Percentiles rank a stretch among this genome's conserved stretches.
These are phyloP conservation scores for Hemileia vastatrix DNA, from an alignment of 1,284 basidiomycete genomes.

Conservation along the genomic window DNA sequence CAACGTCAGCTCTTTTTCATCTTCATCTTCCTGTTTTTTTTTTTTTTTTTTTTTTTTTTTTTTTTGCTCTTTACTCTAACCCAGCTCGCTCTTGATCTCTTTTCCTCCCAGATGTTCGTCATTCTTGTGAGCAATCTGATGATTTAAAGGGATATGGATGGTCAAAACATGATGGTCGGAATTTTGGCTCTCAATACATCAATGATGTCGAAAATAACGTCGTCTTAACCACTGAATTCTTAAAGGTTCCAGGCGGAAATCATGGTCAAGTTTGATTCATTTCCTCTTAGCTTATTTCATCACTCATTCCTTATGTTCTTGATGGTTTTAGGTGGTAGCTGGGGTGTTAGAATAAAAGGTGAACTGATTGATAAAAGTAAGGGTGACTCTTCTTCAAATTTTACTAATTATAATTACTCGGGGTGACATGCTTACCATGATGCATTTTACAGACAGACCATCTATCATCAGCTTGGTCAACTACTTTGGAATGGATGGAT, in stretches of 20 bases:
- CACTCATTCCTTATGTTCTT: slow-evolving; percentile 1
- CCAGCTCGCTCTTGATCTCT: slow-evolving; percentile 16
- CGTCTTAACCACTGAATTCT: slow-evolving; percentile 67
- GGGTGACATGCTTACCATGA: slow-evolving; percentile 8
- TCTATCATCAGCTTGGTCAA: slow-evolving; percentile 67
- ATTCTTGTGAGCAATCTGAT: slow-evolving; percentile 82
- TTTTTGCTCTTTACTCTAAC: not conserved
- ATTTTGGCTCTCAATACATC: slow-evolving; percentile 73
- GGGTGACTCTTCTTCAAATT: slow-evolving; percentile 29
- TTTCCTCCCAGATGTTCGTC: slow-evolving; percentile 56
- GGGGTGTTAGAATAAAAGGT: slow-evolving; percentile 79
- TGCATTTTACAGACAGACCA: slow-evolving; percentile 47
- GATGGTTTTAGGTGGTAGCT: slow-evolving; percentile 56
- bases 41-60: slow-evolving; percentile 34
- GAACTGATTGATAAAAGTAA: slow-evolving; percentile 61
- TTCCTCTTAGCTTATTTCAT: not conserved
- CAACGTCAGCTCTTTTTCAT: slow-evolving; percentile 27
- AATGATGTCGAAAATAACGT: slow-evolving; percentile 74
- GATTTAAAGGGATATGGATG: slow-evolving; percentile 71
- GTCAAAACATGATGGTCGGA: slow-evolving; percentile 73
- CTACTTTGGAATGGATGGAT: slow-evolving; percentile 74
- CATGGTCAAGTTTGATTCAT: slow-evolving; percentile 46
- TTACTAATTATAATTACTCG: not conserved
- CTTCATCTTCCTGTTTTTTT: not conserved
- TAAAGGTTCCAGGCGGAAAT: slow-evolving; percentile 67